Percentiles rank a stretch among this genome's conserved stretches.
phyloP scores from a whole-genome alignment of 495 filamentous ascomycete genomes.

The Trichoderma orchidacearum region DNA sequence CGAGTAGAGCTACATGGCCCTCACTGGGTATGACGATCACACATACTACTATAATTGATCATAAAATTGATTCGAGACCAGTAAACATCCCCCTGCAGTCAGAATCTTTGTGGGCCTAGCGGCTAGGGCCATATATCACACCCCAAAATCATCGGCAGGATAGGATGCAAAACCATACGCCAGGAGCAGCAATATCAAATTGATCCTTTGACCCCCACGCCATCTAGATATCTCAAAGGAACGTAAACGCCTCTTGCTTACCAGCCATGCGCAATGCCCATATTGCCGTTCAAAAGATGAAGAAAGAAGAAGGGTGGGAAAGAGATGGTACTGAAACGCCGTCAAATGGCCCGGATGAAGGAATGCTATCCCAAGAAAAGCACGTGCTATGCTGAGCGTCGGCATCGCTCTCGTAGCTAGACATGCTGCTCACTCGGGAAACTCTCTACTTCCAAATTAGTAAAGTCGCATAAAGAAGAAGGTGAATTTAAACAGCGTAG shows the following conservation, averaged over 20 bases:
- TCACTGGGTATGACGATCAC: too few species aligned
- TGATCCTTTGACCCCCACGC: not conserved
- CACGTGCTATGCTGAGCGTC: not conserved
- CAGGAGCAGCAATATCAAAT: not conserved
- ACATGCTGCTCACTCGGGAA: not conserved
- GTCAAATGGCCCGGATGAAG: not conserved
- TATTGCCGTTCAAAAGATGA: not conserved
- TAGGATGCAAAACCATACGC: not conserved
- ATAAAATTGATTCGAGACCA: too few species aligned
- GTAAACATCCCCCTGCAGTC: too few species aligned
- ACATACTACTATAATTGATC: too few species aligned
- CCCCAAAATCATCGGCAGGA: too few species aligned
- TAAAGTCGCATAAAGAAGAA: too few species aligned
- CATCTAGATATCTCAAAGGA: not conserved
- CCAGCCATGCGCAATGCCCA: not conserved
- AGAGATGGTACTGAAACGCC: not conserved
- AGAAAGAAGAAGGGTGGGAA: not conserved
- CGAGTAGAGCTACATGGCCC: too few species aligned
- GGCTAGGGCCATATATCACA: too few species aligned
- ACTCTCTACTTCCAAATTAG: not conserved
- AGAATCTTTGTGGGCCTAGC: too few species aligned
- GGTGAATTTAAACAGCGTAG: not conserved
- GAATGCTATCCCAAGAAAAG: not conserved
- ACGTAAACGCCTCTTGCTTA: not conserved
- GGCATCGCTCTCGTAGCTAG: not conserved